Percentiles rank a stretch among this genome's conserved stretches.
Conservation (phyloP, 2,329 filamentous ascomycete species). For the Aspergillus arachidicola region DNA sequence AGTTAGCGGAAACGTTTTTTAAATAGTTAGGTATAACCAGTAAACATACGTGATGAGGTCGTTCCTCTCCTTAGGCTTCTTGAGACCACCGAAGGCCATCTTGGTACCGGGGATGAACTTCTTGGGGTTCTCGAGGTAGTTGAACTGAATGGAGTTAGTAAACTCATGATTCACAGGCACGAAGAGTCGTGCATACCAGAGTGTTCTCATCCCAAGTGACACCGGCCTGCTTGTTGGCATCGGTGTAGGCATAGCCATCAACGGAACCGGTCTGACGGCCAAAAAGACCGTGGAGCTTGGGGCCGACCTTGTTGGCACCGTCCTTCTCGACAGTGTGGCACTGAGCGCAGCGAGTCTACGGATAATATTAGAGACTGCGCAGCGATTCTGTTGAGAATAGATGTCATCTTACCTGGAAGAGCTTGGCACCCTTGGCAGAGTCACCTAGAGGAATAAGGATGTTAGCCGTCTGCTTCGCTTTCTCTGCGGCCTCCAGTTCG, state of each 20-base stretch:
- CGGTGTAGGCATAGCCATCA: slow-evolving; percentile 94
- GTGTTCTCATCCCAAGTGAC: slow-evolving; percentile 84
- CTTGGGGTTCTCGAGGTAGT: slow-evolving; percentile 99
- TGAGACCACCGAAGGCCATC: slow-evolving; percentile 99
- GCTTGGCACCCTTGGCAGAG: slow-evolving; percentile 92
- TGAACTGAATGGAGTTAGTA: slow-evolving; percentile 62
- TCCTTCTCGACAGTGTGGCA: slow-evolving; percentile 94
- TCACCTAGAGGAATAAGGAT: slow-evolving; percentile 64
- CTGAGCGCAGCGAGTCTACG: slow-evolving; percentile 85
- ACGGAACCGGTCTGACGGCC: slow-evolving; percentile 92
- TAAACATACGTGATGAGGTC: slow-evolving; percentile 89
- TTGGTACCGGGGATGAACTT: slow-evolving; percentile 99
- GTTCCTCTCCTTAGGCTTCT: slow-evolving; percentile 99
- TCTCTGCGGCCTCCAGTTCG: slow-evolving; percentile 23
- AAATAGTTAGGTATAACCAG: neutral
- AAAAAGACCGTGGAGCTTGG: slow-evolving; percentile 95
- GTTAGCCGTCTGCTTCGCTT: slow-evolving; percentile 31
- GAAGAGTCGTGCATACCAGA: slow-evolving; percentile 63
- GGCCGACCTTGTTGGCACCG: slow-evolving; percentile 97
- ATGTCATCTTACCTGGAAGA: slow-evolving; percentile 74
- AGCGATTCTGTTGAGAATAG: neutral
- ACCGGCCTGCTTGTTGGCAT: slow-evolving; percentile 98
- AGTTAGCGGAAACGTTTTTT: slow-evolving; percentile 15
- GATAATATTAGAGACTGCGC: slow-evolving; percentile 13
- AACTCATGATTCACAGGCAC: slow-evolving; percentile 6